Percentiles rank a stretch among this genome's conserved stretches.
Evolutionary conservation across 2,329 filamentous ascomycete species (phyloP).

Genomic region (Botrytis galanthina): DNA sequence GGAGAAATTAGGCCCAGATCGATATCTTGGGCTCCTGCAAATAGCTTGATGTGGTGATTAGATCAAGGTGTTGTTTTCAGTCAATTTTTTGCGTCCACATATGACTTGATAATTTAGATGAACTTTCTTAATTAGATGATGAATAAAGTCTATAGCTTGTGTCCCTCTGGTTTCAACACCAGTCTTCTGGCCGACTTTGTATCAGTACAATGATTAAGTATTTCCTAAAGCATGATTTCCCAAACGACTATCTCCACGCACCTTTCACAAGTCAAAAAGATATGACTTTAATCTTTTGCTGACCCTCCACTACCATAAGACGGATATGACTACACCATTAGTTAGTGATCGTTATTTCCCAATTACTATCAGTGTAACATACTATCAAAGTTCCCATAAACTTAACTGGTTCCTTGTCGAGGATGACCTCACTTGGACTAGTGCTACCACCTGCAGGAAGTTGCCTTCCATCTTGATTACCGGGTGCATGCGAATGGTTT

Average conservation of each 20-base stretch:
- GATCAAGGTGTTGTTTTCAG: constrained; percentile 9
- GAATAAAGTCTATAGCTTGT: too few relatives aligned
- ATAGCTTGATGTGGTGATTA: not conserved
- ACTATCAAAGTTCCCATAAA: not conserved
- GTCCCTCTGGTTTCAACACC: not conserved
- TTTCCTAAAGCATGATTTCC: not conserved
- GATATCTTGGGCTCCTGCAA: not conserved
- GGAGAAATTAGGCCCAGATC: not conserved
- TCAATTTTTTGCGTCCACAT: not conserved
- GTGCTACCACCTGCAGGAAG: not conserved
- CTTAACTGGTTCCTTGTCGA: not conserved
- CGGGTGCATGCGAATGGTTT: too few relatives aligned
- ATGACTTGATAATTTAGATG: not conserved
- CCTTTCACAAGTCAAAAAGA: not conserved
- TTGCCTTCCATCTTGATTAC: not conserved
- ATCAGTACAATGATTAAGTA: not conserved
- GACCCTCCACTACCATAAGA: not conserved
- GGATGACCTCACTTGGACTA: not conserved
- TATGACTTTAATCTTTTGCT: not conserved
- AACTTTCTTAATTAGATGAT: too few relatives aligned
- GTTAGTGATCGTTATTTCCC: not conserved
- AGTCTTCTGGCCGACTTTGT: not conserved
- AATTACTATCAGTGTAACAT: not conserved
- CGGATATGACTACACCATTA: not conserved
- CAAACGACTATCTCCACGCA: not conserved